phyloP scores from a whole-genome alignment of 2,329 filamentous ascomycete genomes.

The Trichoderma sp. region DNA sequence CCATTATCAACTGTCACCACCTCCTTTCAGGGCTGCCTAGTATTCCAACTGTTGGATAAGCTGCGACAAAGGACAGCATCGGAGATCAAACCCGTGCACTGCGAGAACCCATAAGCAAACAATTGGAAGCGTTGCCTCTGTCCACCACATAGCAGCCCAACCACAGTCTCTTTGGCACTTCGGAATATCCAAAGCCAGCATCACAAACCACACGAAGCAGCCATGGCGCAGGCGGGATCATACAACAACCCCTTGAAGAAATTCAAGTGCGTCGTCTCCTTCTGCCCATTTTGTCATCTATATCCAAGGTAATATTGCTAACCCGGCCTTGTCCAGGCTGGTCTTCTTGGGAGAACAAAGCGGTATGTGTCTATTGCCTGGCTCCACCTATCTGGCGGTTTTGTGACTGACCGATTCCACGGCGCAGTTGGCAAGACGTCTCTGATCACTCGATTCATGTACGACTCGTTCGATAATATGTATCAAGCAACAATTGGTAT shows the following conservation, averaged over 20 bases:
- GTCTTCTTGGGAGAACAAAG: constrained; percentile 99
- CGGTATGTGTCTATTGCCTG: constrained; percentile 62
- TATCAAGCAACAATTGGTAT: constrained; percentile 99
- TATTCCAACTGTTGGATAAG: not conserved
- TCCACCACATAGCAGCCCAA: constrained; percentile 15
- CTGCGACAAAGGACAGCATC: not conserved
- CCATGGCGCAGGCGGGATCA: constrained; percentile 81
- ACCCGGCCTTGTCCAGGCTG: constrained; percentile 61
- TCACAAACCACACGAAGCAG: constrained; percentile 35
- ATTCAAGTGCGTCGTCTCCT: constrained; percentile 75
- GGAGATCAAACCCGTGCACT: not conserved
- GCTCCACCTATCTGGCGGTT: constrained; percentile 24
- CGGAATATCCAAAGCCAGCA: constrained; percentile 15
- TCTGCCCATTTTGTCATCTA: not conserved
- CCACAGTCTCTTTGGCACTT: not conserved
- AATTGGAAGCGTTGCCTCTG: constrained; percentile 6
- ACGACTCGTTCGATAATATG: constrained; percentile 99
- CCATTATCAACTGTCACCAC: constrained; percentile 26
- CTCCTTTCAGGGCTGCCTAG: constrained; percentile 25
- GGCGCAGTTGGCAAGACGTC: constrained; percentile 96
- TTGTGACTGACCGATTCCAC: constrained; percentile 35
- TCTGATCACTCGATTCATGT: constrained; percentile 99
- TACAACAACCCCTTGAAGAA: constrained; percentile 99
- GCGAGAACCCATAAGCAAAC: not conserved
- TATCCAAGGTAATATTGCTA: constrained; percentile 17